These are phyloP conservation scores for Aspergillus fumigatiaffinis DNA, from an alignment of 2,329 filamentous ascomycete genomes.

Conservation along the genomic window DNA sequence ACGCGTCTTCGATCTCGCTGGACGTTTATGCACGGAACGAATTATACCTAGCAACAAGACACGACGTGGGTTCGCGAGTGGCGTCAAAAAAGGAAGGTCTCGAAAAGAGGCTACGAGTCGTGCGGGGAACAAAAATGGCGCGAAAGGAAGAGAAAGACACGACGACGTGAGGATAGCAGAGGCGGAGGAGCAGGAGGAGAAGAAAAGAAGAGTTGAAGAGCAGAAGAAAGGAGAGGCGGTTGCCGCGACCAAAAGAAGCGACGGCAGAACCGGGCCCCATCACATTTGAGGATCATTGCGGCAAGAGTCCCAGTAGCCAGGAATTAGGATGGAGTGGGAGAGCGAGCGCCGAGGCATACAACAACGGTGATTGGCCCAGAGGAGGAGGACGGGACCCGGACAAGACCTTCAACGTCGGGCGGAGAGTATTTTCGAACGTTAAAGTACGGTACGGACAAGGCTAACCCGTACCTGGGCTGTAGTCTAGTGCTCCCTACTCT, in stretches of 20 bases:
- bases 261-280: constrained; percentile 25
- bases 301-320: constrained; percentile 15
- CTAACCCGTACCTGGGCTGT: not conserved
- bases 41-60: constrained; percentile 8
- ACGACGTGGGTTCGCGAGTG: constrained; percentile 2
- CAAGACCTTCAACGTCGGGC: constrained; percentile 20
- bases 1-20: constrained; percentile 23
- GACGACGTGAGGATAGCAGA: not conserved
- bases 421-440: constrained; percentile 17
- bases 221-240: constrained; percentile 35
- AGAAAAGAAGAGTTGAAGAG: constrained; percentile 14
- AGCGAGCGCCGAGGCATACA: constrained; percentile 27
- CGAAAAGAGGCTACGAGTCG: constrained; percentile 7
- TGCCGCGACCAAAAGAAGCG: constrained; percentile 15
- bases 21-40: constrained; percentile 9
- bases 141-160: constrained; percentile 13
- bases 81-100: constrained; percentile 3
- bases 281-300: constrained; percentile 23
- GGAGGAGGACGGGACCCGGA: constrained; percentile 29
- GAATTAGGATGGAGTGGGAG: constrained; percentile 18
- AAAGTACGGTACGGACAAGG: not conserved
- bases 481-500: constrained; percentile 16
- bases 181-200: constrained; percentile 12
- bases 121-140: constrained; percentile 5
- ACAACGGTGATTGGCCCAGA: constrained; percentile 33